Evolutionary conservation across 371 early-diverging fungal genomes (phyloP).

Genomic region (Enterocytospora artemiae): DNA sequence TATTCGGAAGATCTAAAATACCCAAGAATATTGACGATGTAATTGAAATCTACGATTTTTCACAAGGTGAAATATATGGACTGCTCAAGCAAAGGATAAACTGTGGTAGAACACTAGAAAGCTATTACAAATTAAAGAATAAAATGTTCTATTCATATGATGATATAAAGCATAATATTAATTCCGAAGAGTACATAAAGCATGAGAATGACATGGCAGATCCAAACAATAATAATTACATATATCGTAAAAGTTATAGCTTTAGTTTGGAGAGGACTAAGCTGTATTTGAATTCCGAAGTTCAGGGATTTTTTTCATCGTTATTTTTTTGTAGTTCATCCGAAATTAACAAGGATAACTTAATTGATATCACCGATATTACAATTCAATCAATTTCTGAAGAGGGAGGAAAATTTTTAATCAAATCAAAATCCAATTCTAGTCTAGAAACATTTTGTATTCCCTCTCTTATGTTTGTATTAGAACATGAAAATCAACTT

Average conservation of each 20-base stretch:
- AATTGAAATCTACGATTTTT: neutral
- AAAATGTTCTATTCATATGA: constrained; percentile 1
- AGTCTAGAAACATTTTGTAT: neutral
- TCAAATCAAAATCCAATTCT: neutral
- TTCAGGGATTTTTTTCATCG: neutral
- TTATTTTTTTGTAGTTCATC: neutral
- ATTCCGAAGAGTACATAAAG: neutral
- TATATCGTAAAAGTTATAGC: neutral
- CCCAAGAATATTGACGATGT: neutral
- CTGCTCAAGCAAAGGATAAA: neutral
- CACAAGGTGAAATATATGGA: constrained; percentile 1
- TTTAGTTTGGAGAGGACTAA: neutral
- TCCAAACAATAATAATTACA: neutral
- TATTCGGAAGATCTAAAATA: neutral
- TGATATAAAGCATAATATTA: neutral
- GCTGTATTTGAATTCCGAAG: neutral
- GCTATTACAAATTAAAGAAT: neutral
- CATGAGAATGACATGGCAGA: neutral
- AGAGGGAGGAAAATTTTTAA: neutral
- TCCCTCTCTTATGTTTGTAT: neutral
- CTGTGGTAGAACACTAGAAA: neutral
- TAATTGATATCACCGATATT: neutral
- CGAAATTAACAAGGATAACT: constrained; percentile 1
- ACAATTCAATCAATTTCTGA: neutral
- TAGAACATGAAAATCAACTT: neutral